Conservation (phyloP, 2,329 filamentous ascomycete species). For the Rhinocladiella mackenziei region DNA sequence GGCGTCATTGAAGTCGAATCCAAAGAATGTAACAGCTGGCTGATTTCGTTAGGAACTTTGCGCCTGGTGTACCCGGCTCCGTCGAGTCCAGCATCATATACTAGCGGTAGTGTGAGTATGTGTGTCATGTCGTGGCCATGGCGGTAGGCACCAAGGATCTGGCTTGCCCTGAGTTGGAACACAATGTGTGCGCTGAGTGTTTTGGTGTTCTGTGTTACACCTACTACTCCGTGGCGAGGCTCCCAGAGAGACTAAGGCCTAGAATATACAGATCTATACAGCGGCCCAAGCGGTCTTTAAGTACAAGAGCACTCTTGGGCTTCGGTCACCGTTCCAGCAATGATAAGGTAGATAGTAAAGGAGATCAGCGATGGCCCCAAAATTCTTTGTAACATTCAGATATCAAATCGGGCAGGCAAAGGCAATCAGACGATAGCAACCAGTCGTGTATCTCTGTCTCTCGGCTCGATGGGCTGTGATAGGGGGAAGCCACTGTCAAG, state of each 20-base stretch:
- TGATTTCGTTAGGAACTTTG: too few species aligned
- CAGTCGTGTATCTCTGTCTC: slow-evolving; percentile 1
- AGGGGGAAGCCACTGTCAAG: slow-evolving; percentile 1
- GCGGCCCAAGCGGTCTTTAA: slow-evolving; percentile 5
- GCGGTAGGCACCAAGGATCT: neutral
- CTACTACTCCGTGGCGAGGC: too few species aligned
- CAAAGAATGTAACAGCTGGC: too few species aligned
- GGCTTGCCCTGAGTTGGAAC: neutral
- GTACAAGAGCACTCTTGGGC: neutral
- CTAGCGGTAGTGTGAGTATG: too few species aligned
- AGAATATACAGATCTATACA: neutral
- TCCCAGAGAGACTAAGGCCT: neutral
- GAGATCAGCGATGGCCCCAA: slow-evolving; percentile 15
- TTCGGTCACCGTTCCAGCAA: slow-evolving; percentile 1
- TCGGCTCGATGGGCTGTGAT: slow-evolving; percentile 8
- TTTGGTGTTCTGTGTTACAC: too few species aligned
- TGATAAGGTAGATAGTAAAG: slow-evolving; percentile 21
- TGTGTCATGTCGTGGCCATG: too few species aligned
- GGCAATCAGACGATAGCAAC: slow-evolving; percentile 4
- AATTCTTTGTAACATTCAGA: slow-evolving; percentile 1
- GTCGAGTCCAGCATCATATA: neutral
- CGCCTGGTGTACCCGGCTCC: too few species aligned
- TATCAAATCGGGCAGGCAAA: slow-evolving; percentile 1
- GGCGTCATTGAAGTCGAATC: too few species aligned
- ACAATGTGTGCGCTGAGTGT: too few species aligned